Percentiles rank a stretch among this genome's conserved stretches.
These are phyloP conservation scores for Ogataea nitratoaversa DNA, from an alignment of 805 yeast species.

Conservation along the genomic window DNA sequence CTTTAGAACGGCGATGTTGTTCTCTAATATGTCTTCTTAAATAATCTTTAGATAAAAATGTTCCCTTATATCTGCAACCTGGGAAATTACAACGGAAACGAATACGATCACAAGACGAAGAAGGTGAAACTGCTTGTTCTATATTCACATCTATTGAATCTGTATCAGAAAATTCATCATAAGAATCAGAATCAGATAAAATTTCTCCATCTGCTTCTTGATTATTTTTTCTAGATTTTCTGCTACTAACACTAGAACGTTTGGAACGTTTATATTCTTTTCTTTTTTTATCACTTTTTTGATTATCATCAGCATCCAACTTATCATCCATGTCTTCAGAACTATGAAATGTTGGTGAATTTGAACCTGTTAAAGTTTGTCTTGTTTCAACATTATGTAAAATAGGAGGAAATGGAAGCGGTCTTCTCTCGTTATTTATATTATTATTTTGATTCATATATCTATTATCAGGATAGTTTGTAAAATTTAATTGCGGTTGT, in stretches of 20 bases:
- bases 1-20: slow-evolving; percentile 22
- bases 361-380: too few species aligned
- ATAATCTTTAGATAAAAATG: slow-evolving; percentile 26
- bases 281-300: too few species aligned
- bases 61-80: slow-evolving; percentile 26
- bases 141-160: slow-evolving; percentile 9
- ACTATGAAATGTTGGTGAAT: too few species aligned
- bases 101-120: slow-evolving; percentile 4
- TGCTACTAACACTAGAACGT: too few species aligned
- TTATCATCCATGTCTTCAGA: too few species aligned
- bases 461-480: too few species aligned
- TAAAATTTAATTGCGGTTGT: too few species aligned
- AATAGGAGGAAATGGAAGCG: too few species aligned
- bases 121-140: slow-evolving; percentile 5
- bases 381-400: too few species aligned
- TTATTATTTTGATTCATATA: too few species aligned
- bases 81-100: slow-evolving; percentile 18
- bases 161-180: slow-evolving; percentile 6
- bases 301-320: not conserved
- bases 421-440: too few species aligned
- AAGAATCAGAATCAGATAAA: not conserved
- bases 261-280: too few species aligned
- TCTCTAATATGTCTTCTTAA: slow-evolving; percentile 28
- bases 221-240: not conserved
- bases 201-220: not conserved